These are phyloP conservation scores for Amoeboaphelidium protococcarum DNA, from an alignment of 371 early-diverging fungal genomes.

Conservation along the genomic window DNA sequence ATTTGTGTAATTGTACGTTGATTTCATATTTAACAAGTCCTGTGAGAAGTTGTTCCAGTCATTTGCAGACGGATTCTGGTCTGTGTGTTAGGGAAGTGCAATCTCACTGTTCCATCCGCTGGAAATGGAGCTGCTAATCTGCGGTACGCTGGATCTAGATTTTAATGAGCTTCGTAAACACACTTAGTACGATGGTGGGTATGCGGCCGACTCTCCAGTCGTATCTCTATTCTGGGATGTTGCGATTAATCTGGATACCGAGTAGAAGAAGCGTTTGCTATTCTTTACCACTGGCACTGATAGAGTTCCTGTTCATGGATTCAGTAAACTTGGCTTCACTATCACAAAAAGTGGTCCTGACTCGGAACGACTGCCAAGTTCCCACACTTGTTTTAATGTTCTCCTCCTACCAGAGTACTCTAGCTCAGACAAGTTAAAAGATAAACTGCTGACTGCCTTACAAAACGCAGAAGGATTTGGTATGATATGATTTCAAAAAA, in stretches of 20 bases:
- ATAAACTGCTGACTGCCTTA: slow-evolving; percentile 72
- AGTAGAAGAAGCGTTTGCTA: slow-evolving; percentile 67
- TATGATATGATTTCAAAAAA: slow-evolving; percentile 3
- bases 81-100: slow-evolving; percentile 59
- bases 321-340: slow-evolving; percentile 67
- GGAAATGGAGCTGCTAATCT: slow-evolving; percentile 84
- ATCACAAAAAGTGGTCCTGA: slow-evolving; percentile 94
- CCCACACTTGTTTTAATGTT: slow-evolving; percentile 50
- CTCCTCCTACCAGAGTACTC: slow-evolving; percentile 82
- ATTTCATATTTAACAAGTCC: slow-evolving; percentile 45
- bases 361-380: slow-evolving; percentile 33
- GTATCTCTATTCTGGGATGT: slow-evolving; percentile 61
- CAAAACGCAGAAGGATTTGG: slow-evolving; percentile 94
- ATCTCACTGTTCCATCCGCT: slow-evolving; percentile 61
- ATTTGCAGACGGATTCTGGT: slow-evolving; percentile 66
- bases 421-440: slow-evolving; percentile 44
- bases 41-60: slow-evolving; percentile 53
- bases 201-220: slow-evolving; percentile 10
- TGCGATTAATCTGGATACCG: slow-evolving; percentile 42
- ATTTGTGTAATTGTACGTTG: slow-evolving; percentile 53
- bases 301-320: slow-evolving; percentile 80
- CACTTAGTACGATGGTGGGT: slow-evolving; percentile 72
- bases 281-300: slow-evolving; percentile 95
- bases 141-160: slow-evolving; percentile 70
- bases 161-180: slow-evolving; percentile 49